These are phyloP conservation scores for Malassezia psittaci DNA, from an alignment of 1,284 basidiomycete species.

Conservation along the genomic window DNA sequence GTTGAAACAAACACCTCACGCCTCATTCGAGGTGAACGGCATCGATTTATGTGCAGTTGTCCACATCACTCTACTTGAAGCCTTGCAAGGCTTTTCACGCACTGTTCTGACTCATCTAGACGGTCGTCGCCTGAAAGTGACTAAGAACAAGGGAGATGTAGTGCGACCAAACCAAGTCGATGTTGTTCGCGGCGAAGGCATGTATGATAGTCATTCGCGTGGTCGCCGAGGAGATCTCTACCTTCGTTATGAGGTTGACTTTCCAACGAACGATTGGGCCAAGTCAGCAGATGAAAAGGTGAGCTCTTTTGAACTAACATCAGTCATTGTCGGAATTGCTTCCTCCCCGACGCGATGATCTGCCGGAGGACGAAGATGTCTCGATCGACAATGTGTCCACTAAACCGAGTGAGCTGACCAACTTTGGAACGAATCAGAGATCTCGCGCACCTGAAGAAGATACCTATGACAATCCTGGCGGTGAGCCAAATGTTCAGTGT, in stretches of 20 bases:
- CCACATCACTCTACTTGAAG: constrained; percentile 29
- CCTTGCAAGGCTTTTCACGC: constrained; percentile 36
- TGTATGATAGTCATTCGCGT: constrained; percentile 27
- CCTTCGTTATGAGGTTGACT: constrained; percentile 38
- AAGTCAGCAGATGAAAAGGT: constrained; percentile 15
- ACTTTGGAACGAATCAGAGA: constrained; percentile 26
- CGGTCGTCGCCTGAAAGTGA: constrained; percentile 32
- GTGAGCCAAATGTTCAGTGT: constrained; percentile 34
- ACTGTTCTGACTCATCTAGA: constrained; percentile 43
- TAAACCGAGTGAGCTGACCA: constrained; percentile 6
- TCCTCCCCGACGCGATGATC: constrained; percentile 25
- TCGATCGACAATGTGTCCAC: constrained; percentile 24
- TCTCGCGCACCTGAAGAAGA: constrained; percentile 22
- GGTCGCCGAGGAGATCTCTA: constrained; percentile 36
- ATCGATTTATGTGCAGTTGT: constrained; percentile 66
- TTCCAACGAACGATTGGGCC: constrained; percentile 32
- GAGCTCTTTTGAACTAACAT: constrained; percentile 5
- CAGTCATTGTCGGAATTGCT: constrained; percentile 21
- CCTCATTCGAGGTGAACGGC: constrained; percentile 68
- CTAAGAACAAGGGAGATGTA: constrained; percentile 19
- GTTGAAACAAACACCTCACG: constrained; percentile 60
- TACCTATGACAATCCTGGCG: constrained; percentile 24
- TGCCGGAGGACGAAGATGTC: constrained; percentile 19
- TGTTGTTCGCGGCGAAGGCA: constrained; percentile 34
- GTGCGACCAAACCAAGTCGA: constrained; percentile 35